These are phyloP conservation scores for Xylaria sp. DNA, from an alignment of 2,329 filamentous ascomycete genomes.

Conservation along the genomic window DNA sequence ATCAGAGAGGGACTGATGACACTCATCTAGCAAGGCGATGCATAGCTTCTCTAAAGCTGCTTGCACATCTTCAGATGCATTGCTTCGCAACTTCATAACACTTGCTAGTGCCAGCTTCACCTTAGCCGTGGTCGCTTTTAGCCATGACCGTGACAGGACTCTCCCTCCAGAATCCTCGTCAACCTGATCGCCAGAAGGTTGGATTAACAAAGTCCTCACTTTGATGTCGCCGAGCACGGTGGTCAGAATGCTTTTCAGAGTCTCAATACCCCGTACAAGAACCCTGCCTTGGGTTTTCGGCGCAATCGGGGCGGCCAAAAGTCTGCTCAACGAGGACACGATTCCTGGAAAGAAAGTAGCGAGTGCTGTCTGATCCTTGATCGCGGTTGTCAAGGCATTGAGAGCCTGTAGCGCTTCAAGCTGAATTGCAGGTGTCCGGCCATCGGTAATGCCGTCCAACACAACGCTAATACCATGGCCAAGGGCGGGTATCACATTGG, in stretches of 20 bases:
- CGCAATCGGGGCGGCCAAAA: conserved; percentile 63
- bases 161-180: conserved; percentile 32
- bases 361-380: conserved; percentile 68
- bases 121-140: conserved; percentile 73
- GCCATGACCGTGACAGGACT: conserved; percentile 56
- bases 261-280: conserved; percentile 55
- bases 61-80: conserved; percentile 65
- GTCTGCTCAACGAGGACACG: conserved; percentile 72
- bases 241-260: conserved; percentile 50
- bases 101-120: conserved; percentile 77
- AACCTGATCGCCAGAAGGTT: conserved; percentile 27
- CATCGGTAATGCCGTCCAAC: conserved; percentile 65
- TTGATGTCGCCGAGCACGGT: conserved; percentile 55
- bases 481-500: conserved; percentile 66
- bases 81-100: conserved; percentile 67
- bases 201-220: conserved; percentile 42
- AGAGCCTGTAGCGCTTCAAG: conserved; percentile 63
- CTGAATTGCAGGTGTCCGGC: conserved; percentile 62
- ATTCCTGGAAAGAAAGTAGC: conserved; percentile 85
- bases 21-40: conserved; percentile 70
- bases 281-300: conserved; percentile 53
- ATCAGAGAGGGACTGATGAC: conserved; percentile 64
- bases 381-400: conserved; percentile 53
- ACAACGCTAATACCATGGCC: conserved; percentile 79
- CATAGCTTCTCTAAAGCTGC: conserved; percentile 65